Conservation (phyloP, 495 filamentous ascomycete genomes). For the Penicillium canariense region DNA sequence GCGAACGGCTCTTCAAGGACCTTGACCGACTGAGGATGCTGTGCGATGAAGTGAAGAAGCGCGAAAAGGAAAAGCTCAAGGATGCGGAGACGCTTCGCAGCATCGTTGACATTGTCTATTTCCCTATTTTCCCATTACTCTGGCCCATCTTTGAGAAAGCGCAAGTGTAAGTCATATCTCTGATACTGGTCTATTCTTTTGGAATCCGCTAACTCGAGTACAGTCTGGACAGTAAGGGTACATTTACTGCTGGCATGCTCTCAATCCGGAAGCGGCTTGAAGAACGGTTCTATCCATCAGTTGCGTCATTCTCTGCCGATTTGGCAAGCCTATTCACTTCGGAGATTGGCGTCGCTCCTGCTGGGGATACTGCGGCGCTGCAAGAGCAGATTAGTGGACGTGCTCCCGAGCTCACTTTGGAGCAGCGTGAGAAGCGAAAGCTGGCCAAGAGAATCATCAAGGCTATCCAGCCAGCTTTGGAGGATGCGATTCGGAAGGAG, state of each 20-base stretch:
- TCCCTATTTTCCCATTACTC: slow-evolving; percentile 77
- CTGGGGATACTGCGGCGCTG: slow-evolving; percentile 51
- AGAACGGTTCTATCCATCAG: slow-evolving; percentile 70
- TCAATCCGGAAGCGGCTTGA: slow-evolving; percentile 64
- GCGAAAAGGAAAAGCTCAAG: slow-evolving; percentile 71
- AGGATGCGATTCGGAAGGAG: slow-evolving; percentile 75
- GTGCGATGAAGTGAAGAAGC: slow-evolving; percentile 64
- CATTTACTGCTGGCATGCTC: slow-evolving; percentile 64
- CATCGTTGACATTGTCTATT: slow-evolving; percentile 84
- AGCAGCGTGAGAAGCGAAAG: slow-evolving; percentile 63
- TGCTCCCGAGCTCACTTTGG: slow-evolving; percentile 55
- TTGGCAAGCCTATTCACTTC: slow-evolving; percentile 65
- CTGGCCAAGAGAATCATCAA: slow-evolving; percentile 83
- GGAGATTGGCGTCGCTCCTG: slow-evolving; percentile 58
- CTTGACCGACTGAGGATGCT: slow-evolving; percentile 69
- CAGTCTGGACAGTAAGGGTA: slow-evolving; percentile 70
- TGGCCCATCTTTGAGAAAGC: slow-evolving; percentile 81
- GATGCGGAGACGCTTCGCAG: slow-evolving; percentile 70
- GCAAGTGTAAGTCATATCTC: slow-evolving; percentile 51
- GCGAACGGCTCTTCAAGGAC: slow-evolving; percentile 68
- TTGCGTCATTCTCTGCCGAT: slow-evolving; percentile 70
- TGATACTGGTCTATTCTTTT: background rate
- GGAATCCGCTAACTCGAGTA: slow-evolving; percentile 33
- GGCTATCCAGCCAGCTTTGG: slow-evolving; percentile 70
- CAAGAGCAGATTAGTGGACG: slow-evolving; percentile 54